Evolutionary conservation across 257 asterid genomes (phyloP), one percentile per base, ranked within the genome.

Genomic region (Echium plantagineum): DNA sequence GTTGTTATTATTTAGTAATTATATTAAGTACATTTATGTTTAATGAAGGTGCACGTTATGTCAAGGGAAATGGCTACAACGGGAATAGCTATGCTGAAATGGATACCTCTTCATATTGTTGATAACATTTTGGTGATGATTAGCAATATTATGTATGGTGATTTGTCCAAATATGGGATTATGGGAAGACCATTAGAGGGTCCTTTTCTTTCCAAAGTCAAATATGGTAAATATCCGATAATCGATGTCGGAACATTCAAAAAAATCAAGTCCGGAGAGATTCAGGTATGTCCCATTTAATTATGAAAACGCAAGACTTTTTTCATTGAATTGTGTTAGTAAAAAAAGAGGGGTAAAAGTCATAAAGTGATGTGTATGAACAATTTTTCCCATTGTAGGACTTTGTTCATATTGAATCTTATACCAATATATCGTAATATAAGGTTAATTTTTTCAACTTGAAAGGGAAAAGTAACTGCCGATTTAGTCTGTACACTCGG

Each of bases 201-300:
- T 2, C 94, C 95, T 3, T 81, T 79, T 22, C 5, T 74, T 31
- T 55, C 63, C 61, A 90, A 79, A 63, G 53, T 21, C 9, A 77
- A 83, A 61, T 56, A 67, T 53, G 97, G 95, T 0, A 90, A 86
- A 56, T 90, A 86, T 60, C 95, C 95, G 0, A 61, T 89, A 4
- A 9, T 86, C 48, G 93, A 89, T 55, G 78, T 77, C 42, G 97
- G 95, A n/a, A 81, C 95, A 22, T 0, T 62, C 31, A 28, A 9
- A 32, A 81, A 84, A 30, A 77, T 84, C 31, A 83, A 79, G 31
- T 73, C 85, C 0, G 72, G 86, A 5, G 64, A 82, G 56, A 79
- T 89, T 77, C 81, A 84, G 93, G 95, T 89, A 28, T 28, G 64
- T 16, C 13, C 13, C 15, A 35, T 7, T 35, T 10, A 35, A 7